Conservation (phyloP, 2,329 filamentous ascomycete genomes). For the Fusarium metavorans region DNA sequence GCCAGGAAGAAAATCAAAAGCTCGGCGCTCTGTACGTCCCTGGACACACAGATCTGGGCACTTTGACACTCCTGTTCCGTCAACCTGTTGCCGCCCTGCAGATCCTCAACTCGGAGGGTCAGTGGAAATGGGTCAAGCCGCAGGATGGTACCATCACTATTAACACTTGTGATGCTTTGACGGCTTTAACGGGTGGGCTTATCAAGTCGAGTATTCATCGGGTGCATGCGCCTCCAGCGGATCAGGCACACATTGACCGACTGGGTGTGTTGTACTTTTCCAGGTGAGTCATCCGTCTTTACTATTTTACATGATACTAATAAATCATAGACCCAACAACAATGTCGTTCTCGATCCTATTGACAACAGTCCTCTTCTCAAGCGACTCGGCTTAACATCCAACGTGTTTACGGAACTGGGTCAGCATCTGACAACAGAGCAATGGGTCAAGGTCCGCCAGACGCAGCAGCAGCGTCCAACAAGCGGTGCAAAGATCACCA, state of each 20-base stretch:
- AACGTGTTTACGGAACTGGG: neutral
- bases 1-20: slow-evolving; percentile 55
- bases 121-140: slow-evolving; percentile 63
- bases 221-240: slow-evolving; percentile 24
- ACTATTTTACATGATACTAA: neutral
- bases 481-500: neutral
- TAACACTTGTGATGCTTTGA: slow-evolving; percentile 62
- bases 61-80: slow-evolving; percentile 67
- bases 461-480: neutral
- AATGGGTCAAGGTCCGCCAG: neutral
- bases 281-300: neutral
- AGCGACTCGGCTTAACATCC: neutral
- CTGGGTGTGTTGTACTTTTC: slow-evolving; percentile 8
- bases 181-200: slow-evolving; percentile 60
- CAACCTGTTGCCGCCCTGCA: slow-evolving; percentile 69
- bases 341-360: neutral
- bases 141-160: slow-evolving; percentile 62
- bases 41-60: slow-evolving; percentile 67
- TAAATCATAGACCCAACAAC: neutral
- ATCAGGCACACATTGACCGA: slow-evolving; percentile 9
- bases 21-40: neutral
- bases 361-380: neutral
- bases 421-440: neutral
- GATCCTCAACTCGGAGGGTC: slow-evolving; percentile 57
- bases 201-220: slow-evolving; percentile 56